These are phyloP conservation scores for Torulaspora globosa DNA, from an alignment of 1,139 yeast genomes.

Conservation along the genomic window DNA sequence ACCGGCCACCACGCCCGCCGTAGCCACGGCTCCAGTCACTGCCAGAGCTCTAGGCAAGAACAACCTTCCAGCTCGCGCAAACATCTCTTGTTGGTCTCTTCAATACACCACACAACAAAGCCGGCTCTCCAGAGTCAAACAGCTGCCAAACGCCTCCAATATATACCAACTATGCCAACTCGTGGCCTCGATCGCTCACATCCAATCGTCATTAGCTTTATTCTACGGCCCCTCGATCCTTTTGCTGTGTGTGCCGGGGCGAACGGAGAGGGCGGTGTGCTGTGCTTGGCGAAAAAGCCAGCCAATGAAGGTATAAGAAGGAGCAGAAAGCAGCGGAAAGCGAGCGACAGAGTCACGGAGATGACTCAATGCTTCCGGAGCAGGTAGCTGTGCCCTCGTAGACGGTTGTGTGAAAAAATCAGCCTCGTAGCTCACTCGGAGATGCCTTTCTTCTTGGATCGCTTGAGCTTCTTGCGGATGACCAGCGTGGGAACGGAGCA, in stretches of 20 bases:
- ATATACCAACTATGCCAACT: neutral
- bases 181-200: neutral
- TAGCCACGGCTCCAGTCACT: conserved; percentile 17
- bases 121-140: neutral
- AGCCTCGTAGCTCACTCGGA: conserved; percentile 17
- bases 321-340: neutral
- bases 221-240: conserved; percentile 1
- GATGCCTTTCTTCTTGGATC: conserved; percentile 51
- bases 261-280: conserved; percentile 6
- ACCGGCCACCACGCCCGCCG: conserved; percentile 17
- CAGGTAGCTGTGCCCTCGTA: neutral
- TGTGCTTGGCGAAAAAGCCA: neutral
- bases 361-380: neutral
- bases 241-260: conserved; percentile 7
- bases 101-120: no score
- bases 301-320: conserved; percentile 1
- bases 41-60: conserved; percentile 14
- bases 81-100: conserved; percentile 8
- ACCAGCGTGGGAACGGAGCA: conserved; percentile 87
- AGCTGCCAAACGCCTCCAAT: neutral
- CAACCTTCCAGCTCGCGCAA: conserved; percentile 13
- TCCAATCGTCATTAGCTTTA: neutral
- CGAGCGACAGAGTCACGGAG: no score
- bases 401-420: neutral
- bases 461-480: conserved; percentile 75